Evolutionary conservation across 345 rosid genomes (phyloP).

Genomic region (Eucalyptus lansdowneana): DNA sequence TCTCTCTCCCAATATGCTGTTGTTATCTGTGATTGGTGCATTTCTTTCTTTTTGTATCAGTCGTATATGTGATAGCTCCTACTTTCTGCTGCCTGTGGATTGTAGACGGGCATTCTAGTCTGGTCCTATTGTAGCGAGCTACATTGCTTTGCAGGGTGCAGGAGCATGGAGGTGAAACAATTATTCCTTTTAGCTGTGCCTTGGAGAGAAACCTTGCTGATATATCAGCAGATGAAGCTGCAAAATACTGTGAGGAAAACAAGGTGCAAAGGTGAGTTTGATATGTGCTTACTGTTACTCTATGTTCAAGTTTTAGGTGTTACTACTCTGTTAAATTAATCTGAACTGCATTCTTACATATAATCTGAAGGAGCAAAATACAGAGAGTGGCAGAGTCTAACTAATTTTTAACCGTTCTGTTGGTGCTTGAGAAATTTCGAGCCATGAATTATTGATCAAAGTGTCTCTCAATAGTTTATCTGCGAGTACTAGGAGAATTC

Average conservation of each 20-base stretch:
- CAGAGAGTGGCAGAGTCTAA: background rate
- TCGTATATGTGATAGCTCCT: background rate
- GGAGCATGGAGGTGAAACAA: conserved; percentile 86
- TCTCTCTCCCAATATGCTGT: background rate
- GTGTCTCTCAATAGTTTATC: background rate
- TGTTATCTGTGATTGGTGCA: background rate
- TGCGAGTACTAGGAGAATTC: background rate
- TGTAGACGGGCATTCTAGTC: background rate
- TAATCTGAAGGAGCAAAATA: background rate
- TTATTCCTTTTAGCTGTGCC: conserved; percentile 86
- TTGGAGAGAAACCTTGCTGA: conserved; percentile 80
- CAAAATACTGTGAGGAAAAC: conserved; percentile 91
- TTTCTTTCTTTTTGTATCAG: background rate
- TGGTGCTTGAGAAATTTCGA: background rate
- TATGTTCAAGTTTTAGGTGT: background rate
- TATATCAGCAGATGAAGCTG: conserved; percentile 63
- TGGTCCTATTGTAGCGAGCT: background rate
- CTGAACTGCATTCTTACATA: background rate
- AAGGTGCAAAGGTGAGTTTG: conserved; percentile 79
- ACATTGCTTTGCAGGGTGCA: conserved; percentile 59
- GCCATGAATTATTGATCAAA: background rate
- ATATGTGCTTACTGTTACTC: background rate
- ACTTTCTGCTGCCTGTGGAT: background rate
- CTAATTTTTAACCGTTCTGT: background rate
- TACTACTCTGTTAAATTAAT: background rate